A percentile compares a stretch with the other conserved stretches of the same genome.
These are phyloP conservation scores for Orbilia quercus DNA, from an alignment of 2,329 filamentous ascomycete genomes.

Conservation along the genomic window DNA sequence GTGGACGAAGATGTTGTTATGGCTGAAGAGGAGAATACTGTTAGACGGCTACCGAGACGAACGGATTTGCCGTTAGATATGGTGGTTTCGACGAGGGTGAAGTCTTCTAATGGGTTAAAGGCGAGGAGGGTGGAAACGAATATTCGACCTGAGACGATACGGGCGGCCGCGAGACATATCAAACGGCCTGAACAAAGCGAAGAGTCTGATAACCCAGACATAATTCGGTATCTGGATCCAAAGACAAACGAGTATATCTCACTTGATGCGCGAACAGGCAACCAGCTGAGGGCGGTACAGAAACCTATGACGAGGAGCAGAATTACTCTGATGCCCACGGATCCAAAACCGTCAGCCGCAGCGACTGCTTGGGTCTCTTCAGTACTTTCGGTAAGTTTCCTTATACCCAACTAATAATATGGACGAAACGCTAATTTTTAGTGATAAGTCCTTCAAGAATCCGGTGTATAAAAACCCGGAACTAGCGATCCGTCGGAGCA, in stretches of 20 bases:
- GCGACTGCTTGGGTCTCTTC: background rate
- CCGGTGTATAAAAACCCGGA: slow-evolving; percentile 28
- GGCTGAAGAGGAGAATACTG: slow-evolving; percentile 46
- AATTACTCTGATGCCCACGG: slow-evolving; percentile 11
- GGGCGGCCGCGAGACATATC: too few species aligned
- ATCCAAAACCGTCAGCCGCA: background rate
- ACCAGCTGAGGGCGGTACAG: slow-evolving; percentile 4
- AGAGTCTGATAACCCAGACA: background rate
- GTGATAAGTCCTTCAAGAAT: slow-evolving; percentile 17
- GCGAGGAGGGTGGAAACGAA: slow-evolving; percentile 1
- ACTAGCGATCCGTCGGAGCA: slow-evolving; percentile 15
- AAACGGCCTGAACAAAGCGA: background rate
- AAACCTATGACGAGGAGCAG: slow-evolving; percentile 2
- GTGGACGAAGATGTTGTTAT: slow-evolving; percentile 2
- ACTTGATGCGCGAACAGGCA: slow-evolving; percentile 28
- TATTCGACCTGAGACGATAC: background rate
- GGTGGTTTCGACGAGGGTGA: slow-evolving; percentile 14
- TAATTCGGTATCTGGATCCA: slow-evolving; percentile 5
- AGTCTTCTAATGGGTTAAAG: background rate
- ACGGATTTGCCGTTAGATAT: slow-evolving; percentile 29
- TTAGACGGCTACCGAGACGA: slow-evolving; percentile 59
- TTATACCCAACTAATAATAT: background rate
- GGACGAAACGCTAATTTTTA: background rate
- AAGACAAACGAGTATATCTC: slow-evolving; percentile 2
- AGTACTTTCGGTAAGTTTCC: slow-evolving; percentile 19